Conservation (phyloP, 2,329 filamentous ascomycete species). For the Fusarium sororula region DNA sequence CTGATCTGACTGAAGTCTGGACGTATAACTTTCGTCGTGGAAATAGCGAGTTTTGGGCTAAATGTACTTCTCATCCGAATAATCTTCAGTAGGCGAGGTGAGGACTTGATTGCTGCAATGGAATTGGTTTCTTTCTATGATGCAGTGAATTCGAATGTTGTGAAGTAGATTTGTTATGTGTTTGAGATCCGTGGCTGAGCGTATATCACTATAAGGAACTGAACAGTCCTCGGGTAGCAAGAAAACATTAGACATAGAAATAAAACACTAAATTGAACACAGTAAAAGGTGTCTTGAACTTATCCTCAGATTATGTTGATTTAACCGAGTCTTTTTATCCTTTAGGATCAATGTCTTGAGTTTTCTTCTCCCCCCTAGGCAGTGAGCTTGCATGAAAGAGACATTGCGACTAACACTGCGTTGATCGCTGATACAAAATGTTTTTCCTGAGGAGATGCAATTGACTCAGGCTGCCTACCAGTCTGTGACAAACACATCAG, state of each 20-base stretch:
- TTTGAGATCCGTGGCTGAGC: neutral
- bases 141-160: neutral
- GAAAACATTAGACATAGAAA: no score
- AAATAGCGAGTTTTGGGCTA: neutral
- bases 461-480: neutral
- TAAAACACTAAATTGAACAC: accelerated
- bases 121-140: neutral
- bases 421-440: accelerated
- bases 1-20: neutral
- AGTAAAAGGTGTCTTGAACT: no score
- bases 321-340: no score
- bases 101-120: neutral
- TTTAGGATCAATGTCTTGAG: no score
- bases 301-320: no score
- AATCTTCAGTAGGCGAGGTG: accelerated
- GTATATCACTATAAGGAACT: neutral
- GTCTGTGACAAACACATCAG: neutral
- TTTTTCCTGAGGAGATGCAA: accelerated
- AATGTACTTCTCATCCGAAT: neutral
- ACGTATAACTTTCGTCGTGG: neutral
- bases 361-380: neutral
- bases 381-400: neutral
- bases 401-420: neutral
- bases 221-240: no score
- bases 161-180: neutral